Evolutionary conservation across 1,284 basidiomycete species (phyloP).

Genomic region (Xerocomus minutiporus): DNA sequence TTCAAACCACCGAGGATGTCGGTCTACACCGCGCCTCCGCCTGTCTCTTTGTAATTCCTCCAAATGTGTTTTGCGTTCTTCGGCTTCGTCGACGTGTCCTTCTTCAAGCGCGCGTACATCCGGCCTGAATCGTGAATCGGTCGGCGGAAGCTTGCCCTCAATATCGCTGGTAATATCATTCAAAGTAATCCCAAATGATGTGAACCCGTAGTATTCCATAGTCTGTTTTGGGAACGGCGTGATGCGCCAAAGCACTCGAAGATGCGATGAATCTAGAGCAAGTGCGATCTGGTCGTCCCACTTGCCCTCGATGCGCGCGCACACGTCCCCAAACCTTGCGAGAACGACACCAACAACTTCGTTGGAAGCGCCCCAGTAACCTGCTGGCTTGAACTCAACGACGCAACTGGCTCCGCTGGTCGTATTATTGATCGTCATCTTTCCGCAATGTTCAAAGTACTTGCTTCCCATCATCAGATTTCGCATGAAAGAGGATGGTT

Average conservation of each 20-base stretch:
- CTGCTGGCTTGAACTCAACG: slow-evolving; percentile 80
- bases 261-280: slow-evolving; percentile 60
- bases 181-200: slow-evolving; percentile 71
- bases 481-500: slow-evolving; percentile 83
- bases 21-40: slow-evolving; percentile 52
- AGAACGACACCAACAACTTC: slow-evolving; percentile 62
- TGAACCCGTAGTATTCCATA: slow-evolving; percentile 79
- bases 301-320: slow-evolving; percentile 69
- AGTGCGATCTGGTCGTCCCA: slow-evolving; percentile 78
- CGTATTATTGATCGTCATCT: slow-evolving; percentile 67
- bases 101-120: slow-evolving; percentile 86
- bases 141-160: slow-evolving; percentile 66
- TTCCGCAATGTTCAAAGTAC: slow-evolving; percentile 79
- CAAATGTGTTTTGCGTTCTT: slow-evolving; percentile 68
- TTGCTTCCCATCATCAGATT: slow-evolving; percentile 89
- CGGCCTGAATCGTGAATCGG: slow-evolving; percentile 82
- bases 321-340: slow-evolving; percentile 48
- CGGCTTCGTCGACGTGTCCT: slow-evolving; percentile 73
- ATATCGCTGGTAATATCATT: slow-evolving; percentile 79
- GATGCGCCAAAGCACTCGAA: slow-evolving; percentile 74
- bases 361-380: slow-evolving; percentile 78
- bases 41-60: slow-evolving; percentile 74
- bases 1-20: slow-evolving; percentile 68
- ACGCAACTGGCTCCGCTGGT: slow-evolving; percentile 54
- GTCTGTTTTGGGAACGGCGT: slow-evolving; percentile 70